Conservation (phyloP, 106 monocot species). For the Dactylorhiza incarnata region DNA sequence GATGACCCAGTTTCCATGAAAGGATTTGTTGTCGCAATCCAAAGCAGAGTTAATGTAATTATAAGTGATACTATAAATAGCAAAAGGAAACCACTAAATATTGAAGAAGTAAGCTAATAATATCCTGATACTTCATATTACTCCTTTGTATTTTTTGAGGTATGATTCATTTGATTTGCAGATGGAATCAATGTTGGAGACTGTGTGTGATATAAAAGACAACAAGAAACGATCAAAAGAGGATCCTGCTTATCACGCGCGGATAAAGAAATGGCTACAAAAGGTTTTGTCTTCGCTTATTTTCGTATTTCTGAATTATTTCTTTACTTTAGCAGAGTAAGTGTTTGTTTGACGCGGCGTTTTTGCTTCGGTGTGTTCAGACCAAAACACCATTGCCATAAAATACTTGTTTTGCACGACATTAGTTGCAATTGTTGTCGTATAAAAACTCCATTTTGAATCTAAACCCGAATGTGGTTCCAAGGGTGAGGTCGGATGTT, state of each 20-base stretch:
- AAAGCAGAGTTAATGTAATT: constrained; percentile 59
- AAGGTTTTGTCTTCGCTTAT: constrained; percentile 41
- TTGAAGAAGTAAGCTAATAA: constrained; percentile 56
- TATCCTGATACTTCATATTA: constrained; percentile 3
- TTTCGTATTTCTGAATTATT: neutral
- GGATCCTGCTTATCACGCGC: constrained; percentile 60
- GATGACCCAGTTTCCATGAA: constrained; percentile 91
- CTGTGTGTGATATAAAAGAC: constrained; percentile 94
- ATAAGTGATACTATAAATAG: constrained; percentile 19
- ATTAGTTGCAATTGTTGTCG: too few species aligned
- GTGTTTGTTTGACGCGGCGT: too few species aligned
- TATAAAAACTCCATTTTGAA: too few species aligned
- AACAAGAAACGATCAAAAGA: constrained; percentile 79
- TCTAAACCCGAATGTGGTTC: too few species aligned
- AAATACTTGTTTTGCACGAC: too few species aligned
- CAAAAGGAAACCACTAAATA: constrained; percentile 30
- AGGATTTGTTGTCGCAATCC: constrained; percentile 67
- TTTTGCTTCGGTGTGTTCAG: too few species aligned
- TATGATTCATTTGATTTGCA: constrained; percentile 23
- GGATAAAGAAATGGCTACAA: constrained; percentile 94
- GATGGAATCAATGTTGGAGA: constrained; percentile 99
- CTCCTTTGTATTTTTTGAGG: neutral
- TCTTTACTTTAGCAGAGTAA: neutral
- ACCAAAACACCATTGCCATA: too few species aligned
- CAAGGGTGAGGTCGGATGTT: too few species aligned